Evolutionary conservation across 1,284 basidiomycete genomes (phyloP).

Genomic region (Ceratobasidium theobromae): DNA sequence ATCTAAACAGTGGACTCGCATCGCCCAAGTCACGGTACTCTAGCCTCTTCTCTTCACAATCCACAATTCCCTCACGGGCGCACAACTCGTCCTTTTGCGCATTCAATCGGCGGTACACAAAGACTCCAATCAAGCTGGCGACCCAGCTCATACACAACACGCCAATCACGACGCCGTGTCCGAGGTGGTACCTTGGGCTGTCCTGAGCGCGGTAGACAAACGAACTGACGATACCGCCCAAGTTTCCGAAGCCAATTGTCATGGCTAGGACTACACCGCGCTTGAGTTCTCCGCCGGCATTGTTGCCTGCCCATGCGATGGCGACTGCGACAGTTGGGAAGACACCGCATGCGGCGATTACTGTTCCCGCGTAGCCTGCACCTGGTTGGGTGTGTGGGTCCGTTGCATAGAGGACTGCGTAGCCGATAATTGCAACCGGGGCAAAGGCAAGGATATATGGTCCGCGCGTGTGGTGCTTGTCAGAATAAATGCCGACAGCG

Average conservation of each 20-base stretch:
- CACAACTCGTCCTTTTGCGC: constrained; percentile 49
- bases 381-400: constrained; percentile 40
- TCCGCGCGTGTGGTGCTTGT: constrained; percentile 34
- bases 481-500: constrained; percentile 35
- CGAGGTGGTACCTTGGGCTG: constrained; percentile 52
- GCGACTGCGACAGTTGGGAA: constrained; percentile 42
- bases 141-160: constrained; percentile 48
- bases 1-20: constrained; percentile 55
- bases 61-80: constrained; percentile 45
- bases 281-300: constrained; percentile 58
- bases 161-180: constrained; percentile 55
- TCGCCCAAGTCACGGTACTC: constrained; percentile 51
- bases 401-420: constrained; percentile 32
- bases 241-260: constrained; percentile 56
- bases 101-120: constrained; percentile 48
- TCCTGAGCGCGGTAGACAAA: constrained; percentile 48
- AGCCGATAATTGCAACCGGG: constrained; percentile 33
- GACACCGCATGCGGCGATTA: constrained; percentile 47
- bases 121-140: constrained; percentile 44
- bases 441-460: constrained; percentile 34
- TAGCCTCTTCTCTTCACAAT: constrained; percentile 40
- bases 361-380: constrained; percentile 53
- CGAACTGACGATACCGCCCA: constrained; percentile 52
- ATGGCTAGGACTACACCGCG: constrained; percentile 56
- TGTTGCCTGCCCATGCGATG: constrained; percentile 58